phyloP scores from a whole-genome alignment of 192 early-diverging fungal genomes.

The Backusella circina region DNA sequence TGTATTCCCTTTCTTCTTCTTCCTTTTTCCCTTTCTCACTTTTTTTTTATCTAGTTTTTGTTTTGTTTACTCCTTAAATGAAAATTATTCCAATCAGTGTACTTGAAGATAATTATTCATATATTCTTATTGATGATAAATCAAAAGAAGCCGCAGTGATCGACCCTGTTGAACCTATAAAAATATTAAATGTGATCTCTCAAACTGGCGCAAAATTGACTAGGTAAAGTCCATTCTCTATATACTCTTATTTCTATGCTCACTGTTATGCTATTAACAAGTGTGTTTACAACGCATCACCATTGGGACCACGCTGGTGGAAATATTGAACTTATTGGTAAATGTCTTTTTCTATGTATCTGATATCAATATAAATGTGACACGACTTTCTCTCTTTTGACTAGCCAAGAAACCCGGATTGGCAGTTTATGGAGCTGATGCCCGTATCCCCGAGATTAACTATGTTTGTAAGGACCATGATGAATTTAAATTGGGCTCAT shows the following conservation, averaged over 20 bases:
- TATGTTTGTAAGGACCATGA: conserved; percentile 67
- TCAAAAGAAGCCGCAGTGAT: conserved; percentile 69
- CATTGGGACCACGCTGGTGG: conserved; percentile 88
- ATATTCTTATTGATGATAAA: conserved; percentile 72
- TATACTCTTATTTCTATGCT: neutral
- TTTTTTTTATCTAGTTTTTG: neutral
- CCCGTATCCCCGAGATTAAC: conserved; percentile 78
- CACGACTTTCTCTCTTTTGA: neutral
- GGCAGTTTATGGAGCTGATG: conserved; percentile 82
- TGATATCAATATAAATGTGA: neutral
- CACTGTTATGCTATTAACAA: conserved; percentile 16
- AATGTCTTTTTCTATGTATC: neutral
- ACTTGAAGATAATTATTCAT: conserved; percentile 87
- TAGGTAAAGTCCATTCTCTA: conserved; percentile 17
- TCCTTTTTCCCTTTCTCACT: conserved; percentile 11
- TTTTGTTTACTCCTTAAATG: conserved; percentile 32
- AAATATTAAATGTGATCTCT: conserved; percentile 56
- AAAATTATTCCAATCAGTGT: conserved; percentile 59
- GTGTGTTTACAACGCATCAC: conserved; percentile 84
- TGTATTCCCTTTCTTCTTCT: neutral
- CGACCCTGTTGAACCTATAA: conserved; percentile 83
- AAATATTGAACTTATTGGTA: conserved; percentile 58
- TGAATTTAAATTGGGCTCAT: conserved; percentile 70
- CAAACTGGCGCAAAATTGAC: conserved; percentile 49
- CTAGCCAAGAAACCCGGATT: conserved; percentile 52